Evolutionary conservation across 1,139 yeast species (phyloP), one percentile per base, ranked within the genome.

Genomic region (Candida dubliniensis): DNA sequence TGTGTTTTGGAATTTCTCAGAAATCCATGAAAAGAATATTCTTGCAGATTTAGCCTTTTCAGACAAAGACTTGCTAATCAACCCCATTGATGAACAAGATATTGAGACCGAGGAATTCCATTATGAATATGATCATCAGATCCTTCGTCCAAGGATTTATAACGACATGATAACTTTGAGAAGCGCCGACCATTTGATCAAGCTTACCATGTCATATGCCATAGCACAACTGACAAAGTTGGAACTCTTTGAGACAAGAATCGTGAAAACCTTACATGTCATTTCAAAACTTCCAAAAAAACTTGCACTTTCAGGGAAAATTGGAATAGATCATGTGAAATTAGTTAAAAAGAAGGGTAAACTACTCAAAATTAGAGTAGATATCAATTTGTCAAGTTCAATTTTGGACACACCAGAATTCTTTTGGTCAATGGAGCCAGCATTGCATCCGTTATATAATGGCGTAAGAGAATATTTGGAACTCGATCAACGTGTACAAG

Each of bases 381-480:
- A 93, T 64, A 98, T 93, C 3, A 93, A 93, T 60, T 69, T 93
- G 45, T 85, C 95, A 6, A 87, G 96, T 11, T 88, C 90, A 48
- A 91, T 93, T 23, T 72, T 93, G 45, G 99, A 93, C 59, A 90
- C 96, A 0, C 99, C 99, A 0, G 96, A 88, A 47, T 90, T 89
- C 58, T 93, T 93, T 63, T 93, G 99, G 99, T 87, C 93, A 24
- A 81, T 86, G 49, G 99, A 93, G 64, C 99, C 99, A 3, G 91
- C 96, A 31, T 75, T 93, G 51, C 95, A 91, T 61, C 98, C 98
- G 2, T 70, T 93, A 40, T 93, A 93, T 63, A 76, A 79, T 32
- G 98, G 97, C 0, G 86, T 91, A 46, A 69, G 97, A 46, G 98
- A 93, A 54, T 93, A 93, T 58, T 71, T 93, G 48, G 99, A 93